phyloP scores from a whole-genome alignment of 441 rosid species.

The Populus trichocarpa region DNA sequence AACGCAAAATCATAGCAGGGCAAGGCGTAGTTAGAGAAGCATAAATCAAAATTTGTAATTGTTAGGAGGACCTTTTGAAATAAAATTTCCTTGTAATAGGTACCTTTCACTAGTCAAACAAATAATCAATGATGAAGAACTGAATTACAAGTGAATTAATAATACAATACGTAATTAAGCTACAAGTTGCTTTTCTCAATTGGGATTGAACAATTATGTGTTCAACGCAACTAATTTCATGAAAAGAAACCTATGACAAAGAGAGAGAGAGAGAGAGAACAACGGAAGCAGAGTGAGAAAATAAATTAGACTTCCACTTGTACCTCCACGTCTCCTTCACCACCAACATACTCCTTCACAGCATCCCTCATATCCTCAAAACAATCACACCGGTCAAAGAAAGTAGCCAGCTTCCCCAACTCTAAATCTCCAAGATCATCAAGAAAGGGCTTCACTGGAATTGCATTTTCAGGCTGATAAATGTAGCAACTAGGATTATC shows the following conservation, averaged over 20 bases:
- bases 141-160: background rate
- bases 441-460: constrained; percentile 57
- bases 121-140: background rate
- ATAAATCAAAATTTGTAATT: background rate
- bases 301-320: background rate
- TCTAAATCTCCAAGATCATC: constrained; percentile 55
- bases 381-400: constrained; percentile 48
- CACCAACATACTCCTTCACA: constrained; percentile 40
- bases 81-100: background rate
- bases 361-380: constrained; percentile 75
- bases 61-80: background rate
- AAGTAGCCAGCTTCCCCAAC: constrained; percentile 47
- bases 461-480: constrained; percentile 76
- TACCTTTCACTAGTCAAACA: background rate
- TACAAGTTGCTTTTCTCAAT: background rate
- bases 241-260: background rate
- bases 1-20: background rate
- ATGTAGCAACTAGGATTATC: constrained; percentile 69
- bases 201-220: constrained; percentile 18
- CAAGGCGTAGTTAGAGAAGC: background rate
- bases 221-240: constrained; percentile 21
- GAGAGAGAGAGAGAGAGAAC: background rate
- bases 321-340: background rate
- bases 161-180: background rate
- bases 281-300: background rate